Percentiles rank a stretch among this genome's conserved stretches.
Conservation (phyloP, 306 rosid species). For the Vigna mungo region DNA sequence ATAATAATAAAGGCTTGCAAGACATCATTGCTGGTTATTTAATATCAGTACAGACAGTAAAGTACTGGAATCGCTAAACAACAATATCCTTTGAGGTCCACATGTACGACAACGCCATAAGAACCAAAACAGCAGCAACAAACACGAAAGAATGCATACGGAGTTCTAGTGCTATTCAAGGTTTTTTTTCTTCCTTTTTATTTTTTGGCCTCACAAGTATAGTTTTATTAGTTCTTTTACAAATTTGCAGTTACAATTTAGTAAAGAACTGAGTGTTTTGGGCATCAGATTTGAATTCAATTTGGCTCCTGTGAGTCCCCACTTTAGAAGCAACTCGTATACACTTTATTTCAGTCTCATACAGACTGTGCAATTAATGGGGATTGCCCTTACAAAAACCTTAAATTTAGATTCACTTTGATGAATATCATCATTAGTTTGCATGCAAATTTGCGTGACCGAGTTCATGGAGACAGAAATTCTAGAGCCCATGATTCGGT, state of each 20-base stretch:
- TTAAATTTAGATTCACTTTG: slow-evolving; percentile 25
- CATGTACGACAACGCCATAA: neutral
- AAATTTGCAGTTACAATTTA: neutral
- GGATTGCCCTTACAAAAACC: neutral
- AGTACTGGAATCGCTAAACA: slow-evolving; percentile 10
- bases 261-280: neutral
- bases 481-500: slow-evolving; percentile 71
- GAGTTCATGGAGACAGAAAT: slow-evolving; percentile 79
- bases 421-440: slow-evolving; percentile 44
- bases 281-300: slow-evolving; percentile 33
- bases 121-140: slow-evolving; percentile 7
- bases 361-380: neutral
- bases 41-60: slow-evolving; percentile 1
- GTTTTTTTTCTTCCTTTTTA: neutral
- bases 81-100: slow-evolving; percentile 12
- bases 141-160: neutral
- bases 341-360: neutral
- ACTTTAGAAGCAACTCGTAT: slow-evolving; percentile 18
- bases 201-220: neutral
- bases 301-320: slow-evolving; percentile 23
- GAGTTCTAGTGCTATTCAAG: neutral
- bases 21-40: slow-evolving; percentile 10
- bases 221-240: neutral
- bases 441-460: slow-evolving; percentile 74
- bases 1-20: neutral